Conservation (phyloP, 495 filamentous ascomycete species). For the Glonium stellatum region DNA sequence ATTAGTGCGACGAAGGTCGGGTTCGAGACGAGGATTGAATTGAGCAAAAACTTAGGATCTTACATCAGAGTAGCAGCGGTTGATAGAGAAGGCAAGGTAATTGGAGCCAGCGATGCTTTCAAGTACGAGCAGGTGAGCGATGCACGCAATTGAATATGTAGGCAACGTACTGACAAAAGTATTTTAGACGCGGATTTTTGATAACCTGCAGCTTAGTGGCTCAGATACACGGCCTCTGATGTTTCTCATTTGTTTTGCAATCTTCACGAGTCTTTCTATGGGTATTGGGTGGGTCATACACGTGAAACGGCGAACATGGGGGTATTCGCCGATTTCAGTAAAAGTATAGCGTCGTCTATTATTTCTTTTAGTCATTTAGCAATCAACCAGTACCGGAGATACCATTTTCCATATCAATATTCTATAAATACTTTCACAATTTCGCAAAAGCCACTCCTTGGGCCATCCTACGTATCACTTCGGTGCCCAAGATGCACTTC, state of each 20-base stretch:
- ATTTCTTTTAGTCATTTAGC: too few relatives aligned
- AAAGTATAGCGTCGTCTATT: too few relatives aligned
- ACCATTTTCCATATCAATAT: too few relatives aligned
- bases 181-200: not conserved
- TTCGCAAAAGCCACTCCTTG: too few relatives aligned
- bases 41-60: not conserved
- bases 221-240: not conserved
- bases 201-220: not conserved
- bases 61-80: constrained; percentile 6
- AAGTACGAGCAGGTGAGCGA: not conserved
- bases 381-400: too few relatives aligned
- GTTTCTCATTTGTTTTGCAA: not conserved
- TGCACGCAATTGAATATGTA: not conserved
- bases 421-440: too few relatives aligned
- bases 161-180: not conserved
- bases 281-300: not conserved
- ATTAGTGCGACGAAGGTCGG: constrained; percentile 4
- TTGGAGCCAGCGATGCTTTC: not conserved
- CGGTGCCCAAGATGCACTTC: too few relatives aligned
- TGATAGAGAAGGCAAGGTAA: not conserved
- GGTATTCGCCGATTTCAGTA: too few relatives aligned
- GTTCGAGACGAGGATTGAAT: constrained; percentile 4
- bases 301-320: too few relatives aligned
- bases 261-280: not conserved
- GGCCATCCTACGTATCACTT: too few relatives aligned